Conservation (phyloP, 106 monocot genomes). For the Phalaenopsis aphrodite region DNA sequence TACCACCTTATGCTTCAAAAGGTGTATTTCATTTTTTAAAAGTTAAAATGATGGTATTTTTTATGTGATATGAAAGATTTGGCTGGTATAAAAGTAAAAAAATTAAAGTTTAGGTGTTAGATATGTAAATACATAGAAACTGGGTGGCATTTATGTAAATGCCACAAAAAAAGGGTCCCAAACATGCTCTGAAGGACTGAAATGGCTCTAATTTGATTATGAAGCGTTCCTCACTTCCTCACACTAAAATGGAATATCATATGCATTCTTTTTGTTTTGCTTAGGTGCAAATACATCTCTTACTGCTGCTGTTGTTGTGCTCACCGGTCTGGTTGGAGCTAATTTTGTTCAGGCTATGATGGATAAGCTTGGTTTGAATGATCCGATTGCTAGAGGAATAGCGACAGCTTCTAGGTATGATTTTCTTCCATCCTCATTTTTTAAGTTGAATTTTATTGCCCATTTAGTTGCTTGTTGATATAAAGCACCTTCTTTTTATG, state of each 20-base stretch:
- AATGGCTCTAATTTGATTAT: neutral
- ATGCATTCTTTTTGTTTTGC: neutral
- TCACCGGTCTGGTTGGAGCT: conserved; percentile 93
- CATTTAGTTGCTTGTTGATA: neutral
- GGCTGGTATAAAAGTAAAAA: no score
- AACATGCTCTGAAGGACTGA: no score
- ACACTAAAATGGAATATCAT: neutral
- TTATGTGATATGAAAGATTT: no score
- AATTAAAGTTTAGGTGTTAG: no score
- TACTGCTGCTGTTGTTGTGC: conserved; percentile 93
- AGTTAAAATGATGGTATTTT: no score
- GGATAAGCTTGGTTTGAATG: conserved; percentile 70
- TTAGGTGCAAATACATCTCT: conserved; percentile 81
- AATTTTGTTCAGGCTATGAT: conserved; percentile 92
- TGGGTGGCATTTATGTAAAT: no score
- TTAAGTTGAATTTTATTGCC: neutral
- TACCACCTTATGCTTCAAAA: no score
- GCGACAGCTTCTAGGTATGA: conserved; percentile 92
- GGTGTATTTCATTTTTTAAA: no score
- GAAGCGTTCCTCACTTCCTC: neutral
- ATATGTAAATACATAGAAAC: no score
- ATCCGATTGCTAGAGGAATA: conserved; percentile 96
- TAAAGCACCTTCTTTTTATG: neutral
- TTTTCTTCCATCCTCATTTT: neutral
- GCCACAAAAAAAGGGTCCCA: no score